Base-by-base conservation (phyloP, 1,284 basidiomycete species). In the Boletus coffeatus region DNA sequence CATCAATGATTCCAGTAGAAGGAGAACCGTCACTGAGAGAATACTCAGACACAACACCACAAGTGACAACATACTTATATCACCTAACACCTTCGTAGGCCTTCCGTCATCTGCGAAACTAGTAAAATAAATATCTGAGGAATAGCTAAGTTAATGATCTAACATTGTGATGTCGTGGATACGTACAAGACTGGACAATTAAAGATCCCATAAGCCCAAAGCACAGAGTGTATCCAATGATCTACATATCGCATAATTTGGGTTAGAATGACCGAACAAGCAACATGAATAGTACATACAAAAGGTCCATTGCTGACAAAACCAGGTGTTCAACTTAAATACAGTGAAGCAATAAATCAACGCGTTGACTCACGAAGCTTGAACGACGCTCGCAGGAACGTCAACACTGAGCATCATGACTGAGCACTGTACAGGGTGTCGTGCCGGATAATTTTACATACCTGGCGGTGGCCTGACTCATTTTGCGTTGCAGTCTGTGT, bases 1-100 rank as follows among this genome's bases (percentile, higher is more conserved):
- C 5, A 70, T 69, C 7, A 50, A 9, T 2, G 29, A 46, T 58
- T 73, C 71, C 10, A 70, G 46, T 1, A 69, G 3, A 48, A 70
- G 61, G 18, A 67, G 16, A 3, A 39, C 16, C 2, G 21, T 60
- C 1, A 71, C 69, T 70, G 14, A 5, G 10, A 3, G 9, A 10
- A 7, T 32, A 8, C 1, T 61, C 25, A 65, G 25, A 7, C 14
- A 36, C 1, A 29, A 1, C 1, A 1, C 4, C 5, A 18, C 25
- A 21, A 37, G 11, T 6, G 25, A n/a, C 11, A 13, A 13, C 7
- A 57, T 25, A 25, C 25, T 25, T 10, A 3, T 29, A 52, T 62
- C 25, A 64, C 60, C 63, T 46, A 61, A 55, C 32, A 36, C 21
- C 52, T 63, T 63, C 37, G 58, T 58, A 16, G 60, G 14, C 55